phyloP scores from a whole-genome alignment of 257 asterid genomes.

The Solanum peruvianum region DNA sequence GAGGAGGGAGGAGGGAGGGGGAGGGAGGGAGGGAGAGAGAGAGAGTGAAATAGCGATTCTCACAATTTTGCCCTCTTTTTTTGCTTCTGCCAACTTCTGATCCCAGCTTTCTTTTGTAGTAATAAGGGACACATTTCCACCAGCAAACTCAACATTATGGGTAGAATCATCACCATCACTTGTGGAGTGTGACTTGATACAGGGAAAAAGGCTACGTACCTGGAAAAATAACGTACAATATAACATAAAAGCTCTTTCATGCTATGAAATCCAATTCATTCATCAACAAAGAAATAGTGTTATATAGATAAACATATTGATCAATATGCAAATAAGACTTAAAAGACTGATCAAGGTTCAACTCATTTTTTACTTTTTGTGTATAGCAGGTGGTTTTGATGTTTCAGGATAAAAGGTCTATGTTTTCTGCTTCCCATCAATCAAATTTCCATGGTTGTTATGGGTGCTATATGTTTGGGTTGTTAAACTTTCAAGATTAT shows the following conservation, averaged over 20 bases:
- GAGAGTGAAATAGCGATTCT: slow-evolving; percentile 4
- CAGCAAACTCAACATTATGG: slow-evolving; percentile 43
- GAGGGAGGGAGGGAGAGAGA: not conserved
- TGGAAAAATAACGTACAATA: not conserved
- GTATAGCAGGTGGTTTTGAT: not conserved
- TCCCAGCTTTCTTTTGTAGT: slow-evolving; percentile 79
- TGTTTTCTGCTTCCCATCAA: not conserved
- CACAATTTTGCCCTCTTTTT: slow-evolving; percentile 53
- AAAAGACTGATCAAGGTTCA: not conserved
- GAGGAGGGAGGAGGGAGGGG: no score
- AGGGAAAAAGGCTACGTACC: not conserved
- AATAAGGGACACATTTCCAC: slow-evolving; percentile 85
- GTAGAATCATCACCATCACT: slow-evolving; percentile 41
- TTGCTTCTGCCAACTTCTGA: slow-evolving; percentile 63
- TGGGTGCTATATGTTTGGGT: not conserved
- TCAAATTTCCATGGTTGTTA: not conserved
- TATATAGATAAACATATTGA: not conserved
- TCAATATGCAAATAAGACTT: not conserved
- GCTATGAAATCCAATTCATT: not conserved
- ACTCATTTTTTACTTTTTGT: not conserved
- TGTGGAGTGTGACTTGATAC: not conserved
- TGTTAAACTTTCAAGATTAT: not conserved
- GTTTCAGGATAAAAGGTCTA: not conserved
- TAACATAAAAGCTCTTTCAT: not conserved
- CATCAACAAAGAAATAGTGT: not conserved